phyloP scores from a whole-genome alignment of 495 filamentous ascomycete species.

The Xylaria grammica region DNA sequence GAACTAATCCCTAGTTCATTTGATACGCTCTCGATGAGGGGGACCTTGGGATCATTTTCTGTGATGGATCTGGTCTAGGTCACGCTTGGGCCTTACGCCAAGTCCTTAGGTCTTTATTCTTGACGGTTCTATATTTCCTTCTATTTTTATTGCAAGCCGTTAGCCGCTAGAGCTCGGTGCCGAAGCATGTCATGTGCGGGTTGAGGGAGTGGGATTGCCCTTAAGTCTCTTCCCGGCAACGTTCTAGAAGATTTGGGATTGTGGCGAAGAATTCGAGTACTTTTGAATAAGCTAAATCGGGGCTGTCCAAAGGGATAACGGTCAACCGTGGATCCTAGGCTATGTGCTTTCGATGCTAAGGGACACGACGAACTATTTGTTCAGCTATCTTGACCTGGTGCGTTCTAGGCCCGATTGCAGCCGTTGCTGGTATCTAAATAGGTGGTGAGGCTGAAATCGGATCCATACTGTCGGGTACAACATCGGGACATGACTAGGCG shows the following conservation, averaged over 20 bases:
- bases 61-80: not conserved
- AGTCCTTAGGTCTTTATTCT: not conserved
- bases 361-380: not conserved
- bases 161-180: not conserved
- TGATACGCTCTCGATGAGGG: no score
- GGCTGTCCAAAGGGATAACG: no score
- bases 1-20: not conserved
- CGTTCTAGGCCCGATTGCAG: not conserved
- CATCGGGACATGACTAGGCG: not conserved
- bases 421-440: not conserved
- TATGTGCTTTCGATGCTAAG: not conserved
- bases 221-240: not conserved
- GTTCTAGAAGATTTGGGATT: conserved; percentile 9
- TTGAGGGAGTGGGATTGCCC: no score
- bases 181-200: not conserved
- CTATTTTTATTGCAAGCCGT: no score
- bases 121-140: not conserved
- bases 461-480: conserved; percentile 22
- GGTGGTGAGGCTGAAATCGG: conserved; percentile 17
- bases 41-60: no score
- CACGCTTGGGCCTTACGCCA: not conserved
- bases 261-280: not conserved
- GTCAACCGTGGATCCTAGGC: not conserved
- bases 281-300: no score
- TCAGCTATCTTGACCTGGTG: not conserved